phyloP scores from a whole-genome alignment of 2,329 filamentous ascomycete genomes.

The Botrytis squamosa region DNA sequence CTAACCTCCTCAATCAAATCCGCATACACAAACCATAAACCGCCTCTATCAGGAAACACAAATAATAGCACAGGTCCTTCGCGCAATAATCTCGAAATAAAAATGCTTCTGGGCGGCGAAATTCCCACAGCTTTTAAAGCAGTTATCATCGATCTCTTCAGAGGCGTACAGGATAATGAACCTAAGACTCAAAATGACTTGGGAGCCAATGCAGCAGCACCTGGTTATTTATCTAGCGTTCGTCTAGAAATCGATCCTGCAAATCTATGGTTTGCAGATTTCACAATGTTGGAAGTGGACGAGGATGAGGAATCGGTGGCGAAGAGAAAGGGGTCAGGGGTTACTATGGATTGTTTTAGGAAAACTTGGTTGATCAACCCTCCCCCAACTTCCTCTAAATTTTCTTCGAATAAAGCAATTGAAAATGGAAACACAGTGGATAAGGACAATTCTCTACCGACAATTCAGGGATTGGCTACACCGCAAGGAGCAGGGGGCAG shows the following conservation, averaged over 20 bases:
- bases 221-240: conserved; percentile 22
- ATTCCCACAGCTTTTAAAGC: conserved; percentile 38
- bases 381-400: conserved; percentile 1
- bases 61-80: conserved; percentile 27
- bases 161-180: conserved; percentile 24
- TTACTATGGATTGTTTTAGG: conserved; percentile 38
- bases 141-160: conserved; percentile 38
- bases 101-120: conserved; percentile 37
- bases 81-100: conserved; percentile 37
- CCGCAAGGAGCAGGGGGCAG: neutral
- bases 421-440: neutral
- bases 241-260: conserved; percentile 39
- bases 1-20: conserved; percentile 34
- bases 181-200: neutral
- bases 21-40: conserved; percentile 31
- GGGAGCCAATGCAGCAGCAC: neutral
- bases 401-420: neutral
- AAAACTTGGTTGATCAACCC: conserved; percentile 37
- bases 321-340: conserved; percentile 26
- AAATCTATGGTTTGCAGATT: conserved; percentile 39
- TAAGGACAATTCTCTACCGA: neutral
- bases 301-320: conserved; percentile 32
- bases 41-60: conserved; percentile 25
- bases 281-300: conserved; percentile 37
- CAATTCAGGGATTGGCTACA: neutral